phyloP scores from a whole-genome alignment of 176 grass and related monocot species.

The Carex scoparia region DNA sequence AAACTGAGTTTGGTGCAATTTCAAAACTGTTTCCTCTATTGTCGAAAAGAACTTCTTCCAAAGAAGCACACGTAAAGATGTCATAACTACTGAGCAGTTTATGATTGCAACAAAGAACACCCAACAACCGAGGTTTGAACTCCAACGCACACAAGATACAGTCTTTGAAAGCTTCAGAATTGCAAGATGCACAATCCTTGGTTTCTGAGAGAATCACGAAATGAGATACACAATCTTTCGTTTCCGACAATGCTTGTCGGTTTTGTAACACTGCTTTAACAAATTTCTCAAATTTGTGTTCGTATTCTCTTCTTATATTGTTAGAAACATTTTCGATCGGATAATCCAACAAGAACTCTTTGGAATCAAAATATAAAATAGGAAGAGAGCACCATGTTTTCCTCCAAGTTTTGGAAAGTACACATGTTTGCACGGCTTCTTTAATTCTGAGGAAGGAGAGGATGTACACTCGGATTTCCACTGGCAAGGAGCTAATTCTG shows the following conservation, averaged over 20 bases:
- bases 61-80: neutral
- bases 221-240: neutral
- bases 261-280: neutral
- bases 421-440: too few species aligned
- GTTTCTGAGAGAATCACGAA: neutral
- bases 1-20: neutral
- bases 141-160: neutral
- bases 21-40: neutral
- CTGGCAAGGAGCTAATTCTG: too few species aligned
- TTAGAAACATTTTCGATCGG: too few species aligned
- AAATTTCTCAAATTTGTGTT: too few species aligned
- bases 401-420: too few species aligned
- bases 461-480: too few species aligned
- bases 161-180: neutral
- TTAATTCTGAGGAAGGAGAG: too few species aligned
- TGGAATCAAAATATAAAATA: too few species aligned
- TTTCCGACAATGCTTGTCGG: neutral
- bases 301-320: too few species aligned
- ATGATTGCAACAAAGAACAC: neutral
- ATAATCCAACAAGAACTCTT: too few species aligned
- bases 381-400: too few species aligned
- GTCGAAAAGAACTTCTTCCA: neutral
- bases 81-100: neutral
- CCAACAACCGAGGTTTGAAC: neutral
- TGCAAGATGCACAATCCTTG: neutral